Evolutionary conservation across 2,329 filamentous ascomycete species (phyloP).

Genomic region (Leptographium wingfieldii): DNA sequence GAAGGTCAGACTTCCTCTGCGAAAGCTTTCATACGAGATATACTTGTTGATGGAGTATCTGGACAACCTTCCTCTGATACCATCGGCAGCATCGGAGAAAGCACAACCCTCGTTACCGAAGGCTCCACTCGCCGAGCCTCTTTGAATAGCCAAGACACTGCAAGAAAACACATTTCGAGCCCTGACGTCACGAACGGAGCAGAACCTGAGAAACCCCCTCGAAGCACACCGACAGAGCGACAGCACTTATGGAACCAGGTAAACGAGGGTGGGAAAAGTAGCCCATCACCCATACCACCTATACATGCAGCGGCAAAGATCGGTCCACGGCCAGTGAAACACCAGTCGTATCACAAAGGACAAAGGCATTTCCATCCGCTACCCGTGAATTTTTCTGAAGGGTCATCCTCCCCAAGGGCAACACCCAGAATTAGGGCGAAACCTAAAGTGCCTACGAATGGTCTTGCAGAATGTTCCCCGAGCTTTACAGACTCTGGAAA

Average conservation of each 20-base stretch:
- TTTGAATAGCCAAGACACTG: neutral
- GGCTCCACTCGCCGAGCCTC: neutral
- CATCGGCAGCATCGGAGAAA: neutral
- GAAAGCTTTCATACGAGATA: constrained; percentile 8
- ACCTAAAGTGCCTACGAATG: neutral
- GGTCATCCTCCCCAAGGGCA: neutral
- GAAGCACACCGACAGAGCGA: neutral
- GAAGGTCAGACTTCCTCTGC: constrained; percentile 4
- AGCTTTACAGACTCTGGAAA: neutral
- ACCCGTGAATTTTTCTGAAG: neutral
- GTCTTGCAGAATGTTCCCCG: too few species aligned
- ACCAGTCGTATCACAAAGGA: neutral
- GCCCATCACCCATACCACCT: neutral
- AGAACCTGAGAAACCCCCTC: neutral
- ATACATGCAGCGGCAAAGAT: neutral
- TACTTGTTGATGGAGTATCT: constrained; percentile 10
- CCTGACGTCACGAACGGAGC: neutral
- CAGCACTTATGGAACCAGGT: neutral
- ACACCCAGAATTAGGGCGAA: neutral
- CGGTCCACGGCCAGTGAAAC: neutral
- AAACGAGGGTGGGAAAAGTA: neutral
- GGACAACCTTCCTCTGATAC: neutral
- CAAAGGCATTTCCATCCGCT: neutral
- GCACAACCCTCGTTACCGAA: neutral
- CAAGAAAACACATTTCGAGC: neutral